Conservation (phyloP, 2,329 filamentous ascomycete species). For the Xylaria sp. region DNA sequence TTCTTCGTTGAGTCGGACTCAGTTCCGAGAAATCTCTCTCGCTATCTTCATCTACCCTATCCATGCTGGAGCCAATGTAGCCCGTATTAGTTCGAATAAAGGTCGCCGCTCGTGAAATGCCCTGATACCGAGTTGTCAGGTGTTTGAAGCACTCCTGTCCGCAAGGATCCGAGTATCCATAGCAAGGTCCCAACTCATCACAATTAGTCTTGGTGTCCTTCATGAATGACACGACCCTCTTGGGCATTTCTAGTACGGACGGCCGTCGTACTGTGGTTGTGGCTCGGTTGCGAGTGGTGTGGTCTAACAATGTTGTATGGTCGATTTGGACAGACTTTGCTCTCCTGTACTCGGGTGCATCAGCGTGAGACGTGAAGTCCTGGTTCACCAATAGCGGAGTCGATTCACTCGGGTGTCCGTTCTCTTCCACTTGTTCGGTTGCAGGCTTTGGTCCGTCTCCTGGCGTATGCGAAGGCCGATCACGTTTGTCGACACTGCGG, state of each 20-base stretch:
- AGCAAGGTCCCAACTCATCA: conserved; percentile 70
- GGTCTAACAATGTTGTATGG: conserved; percentile 36
- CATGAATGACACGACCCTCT: conserved; percentile 71
- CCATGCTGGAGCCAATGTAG: conserved; percentile 48
- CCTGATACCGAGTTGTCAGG: conserved; percentile 54
- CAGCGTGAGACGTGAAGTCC: conserved; percentile 42
- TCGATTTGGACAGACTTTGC: conserved; percentile 44
- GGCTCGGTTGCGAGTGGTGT: conserved; percentile 43
- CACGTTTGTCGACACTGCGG: conserved; percentile 42
- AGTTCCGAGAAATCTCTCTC: conserved; percentile 40
- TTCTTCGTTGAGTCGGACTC: conserved; percentile 45
- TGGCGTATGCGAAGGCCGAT: conserved; percentile 31
- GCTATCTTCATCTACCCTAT: conserved; percentile 47
- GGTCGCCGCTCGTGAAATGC: conserved; percentile 51
- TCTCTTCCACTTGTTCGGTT: conserved; percentile 33
- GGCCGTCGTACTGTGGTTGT: conserved; percentile 57
- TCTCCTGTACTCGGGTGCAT: conserved; percentile 45
- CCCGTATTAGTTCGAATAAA: conserved; percentile 58
- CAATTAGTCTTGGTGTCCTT: conserved; percentile 73
- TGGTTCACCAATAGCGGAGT: conserved; percentile 60
- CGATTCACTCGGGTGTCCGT: conserved; percentile 53
- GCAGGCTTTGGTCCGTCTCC: conserved; percentile 30
- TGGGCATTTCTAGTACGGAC: conserved; percentile 66
- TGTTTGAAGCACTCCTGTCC: conserved; percentile 74
- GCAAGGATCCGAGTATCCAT: conserved; percentile 72